phyloP scores from a whole-genome alignment of 352 stramenopile genomes.

The Thraustochytrium sp. region DNA sequence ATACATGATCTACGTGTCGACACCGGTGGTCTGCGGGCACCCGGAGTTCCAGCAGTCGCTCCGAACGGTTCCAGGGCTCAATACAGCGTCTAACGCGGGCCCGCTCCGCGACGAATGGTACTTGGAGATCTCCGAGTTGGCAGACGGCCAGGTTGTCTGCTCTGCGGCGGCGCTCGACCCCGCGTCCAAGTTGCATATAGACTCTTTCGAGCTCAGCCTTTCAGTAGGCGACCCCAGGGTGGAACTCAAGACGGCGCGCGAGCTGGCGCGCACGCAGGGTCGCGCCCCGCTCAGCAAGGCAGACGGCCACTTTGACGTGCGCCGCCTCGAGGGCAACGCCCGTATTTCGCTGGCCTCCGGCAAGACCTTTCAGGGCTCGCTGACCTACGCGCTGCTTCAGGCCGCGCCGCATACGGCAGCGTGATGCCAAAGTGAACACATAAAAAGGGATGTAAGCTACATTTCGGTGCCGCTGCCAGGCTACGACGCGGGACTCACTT shows the following conservation, averaged over 20 bases:
- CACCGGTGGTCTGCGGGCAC: constrained; percentile 25
- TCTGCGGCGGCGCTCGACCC: neutral
- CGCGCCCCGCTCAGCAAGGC: neutral
- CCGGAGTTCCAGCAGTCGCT: neutral
- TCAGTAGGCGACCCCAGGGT: neutral
- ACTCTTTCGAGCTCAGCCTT: constrained; percentile 18
- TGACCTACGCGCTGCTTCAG: constrained; percentile 15
- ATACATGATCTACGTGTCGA: constrained; percentile 41
- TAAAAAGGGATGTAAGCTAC: neutral
- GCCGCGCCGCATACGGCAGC: neutral
- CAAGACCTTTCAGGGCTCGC: neutral
- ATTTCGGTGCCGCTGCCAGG: neutral
- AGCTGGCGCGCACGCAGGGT: neutral
- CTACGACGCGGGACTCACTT: neutral
- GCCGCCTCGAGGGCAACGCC: neutral
- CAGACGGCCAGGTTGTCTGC: constrained; percentile 1
- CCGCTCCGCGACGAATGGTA: neutral
- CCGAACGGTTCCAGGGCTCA: neutral
- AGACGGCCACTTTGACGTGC: constrained; percentile 7
- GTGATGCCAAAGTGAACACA: neutral
- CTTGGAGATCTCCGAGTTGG: constrained; percentile 1
- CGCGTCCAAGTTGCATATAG: neutral
- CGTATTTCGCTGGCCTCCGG: neutral
- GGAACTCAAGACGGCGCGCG: neutral
- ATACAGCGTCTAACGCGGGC: neutral